Evolutionary conservation across 805 yeast genomes (phyloP), one percentile per base, ranked within the genome.

Genomic region (Lachancea kluyveri): DNA sequence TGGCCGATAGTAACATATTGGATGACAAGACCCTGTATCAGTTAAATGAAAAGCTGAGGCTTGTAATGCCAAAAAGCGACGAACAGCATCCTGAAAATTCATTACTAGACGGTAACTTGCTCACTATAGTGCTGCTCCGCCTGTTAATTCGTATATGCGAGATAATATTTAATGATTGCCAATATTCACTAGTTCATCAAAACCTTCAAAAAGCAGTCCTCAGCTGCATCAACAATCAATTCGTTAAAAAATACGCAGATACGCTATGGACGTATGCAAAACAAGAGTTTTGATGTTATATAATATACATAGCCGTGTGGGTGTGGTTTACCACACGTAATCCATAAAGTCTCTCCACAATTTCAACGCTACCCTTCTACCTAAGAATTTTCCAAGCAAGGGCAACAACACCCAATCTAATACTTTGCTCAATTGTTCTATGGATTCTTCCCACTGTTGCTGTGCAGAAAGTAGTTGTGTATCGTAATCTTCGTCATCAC

Each of bases 391-490:
- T 4, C 88, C 88, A 12, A 77, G 45, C 37, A 79, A 48, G 2
- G 92, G 92, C 31, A 80, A 59, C 21, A 80, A 45, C 9, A 81
- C 74, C 54, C 75, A 66, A 34, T 70, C 72, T 20, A 78, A 54
- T 21, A 79, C 64, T n/a, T 71, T 70, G 23, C 65, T 65, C 35
- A 81, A 49, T 52, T 80, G 87, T 26, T 60, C 59, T 28, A 80
- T 39, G 21, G 80, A 75, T 44, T 77, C 82, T 31, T 79, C 82
- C 87, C 87, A 80, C 45, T 80, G 85, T 42, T 74, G 67, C 44
- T 78, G 82, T 1, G 84, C 79, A 21, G 72, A 57, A 12, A 53
- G 40, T 28, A 60, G 33, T 6, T 52, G 54, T 8, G 48, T 38
- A 19, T 56, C 58, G 26, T 41, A 38, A 10, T 46, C 39, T 6